Conservation (phyloP, 1,139 yeast species). For the Debaryomyces coudertii region DNA sequence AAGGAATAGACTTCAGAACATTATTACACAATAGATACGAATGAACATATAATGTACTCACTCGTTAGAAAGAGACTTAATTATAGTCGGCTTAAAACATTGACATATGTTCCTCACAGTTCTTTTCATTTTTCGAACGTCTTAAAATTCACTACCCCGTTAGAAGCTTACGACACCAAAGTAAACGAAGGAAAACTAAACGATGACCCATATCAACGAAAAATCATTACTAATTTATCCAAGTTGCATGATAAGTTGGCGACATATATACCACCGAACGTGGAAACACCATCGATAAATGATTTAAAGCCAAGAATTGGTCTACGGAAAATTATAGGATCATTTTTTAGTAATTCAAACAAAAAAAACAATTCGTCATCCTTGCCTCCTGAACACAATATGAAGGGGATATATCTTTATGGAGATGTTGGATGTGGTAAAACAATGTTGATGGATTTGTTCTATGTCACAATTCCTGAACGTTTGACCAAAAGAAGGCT, state of each 20-base stretch:
- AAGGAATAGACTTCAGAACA: not conserved
- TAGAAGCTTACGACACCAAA: constrained; percentile 61
- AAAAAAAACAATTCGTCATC: constrained; percentile 7
- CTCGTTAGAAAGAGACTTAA: not conserved
- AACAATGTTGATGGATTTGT: constrained; percentile 96
- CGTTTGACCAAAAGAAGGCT: constrained; percentile 77
- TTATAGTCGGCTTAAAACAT: constrained; percentile 2
- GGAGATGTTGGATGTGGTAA: constrained; percentile 99
- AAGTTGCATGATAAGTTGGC: constrained; percentile 51
- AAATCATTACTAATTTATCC: constrained; percentile 59
- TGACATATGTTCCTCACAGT: not conserved
- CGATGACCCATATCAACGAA: constrained; percentile 70
- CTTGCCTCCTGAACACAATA: constrained; percentile 23
- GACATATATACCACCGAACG: constrained; percentile 58
- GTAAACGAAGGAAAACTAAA: constrained; percentile 56
- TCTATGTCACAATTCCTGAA: constrained; percentile 77
- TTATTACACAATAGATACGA: not conserved
- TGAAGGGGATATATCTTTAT: constrained; percentile 85
- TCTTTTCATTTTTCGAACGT: constrained; percentile 2
- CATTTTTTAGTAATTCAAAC: constrained; percentile 30
- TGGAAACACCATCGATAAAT: constrained; percentile 50
- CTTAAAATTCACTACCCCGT: constrained; percentile 40
- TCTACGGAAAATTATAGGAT: constrained; percentile 39
- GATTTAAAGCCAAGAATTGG: constrained; percentile 54
- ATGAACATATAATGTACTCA: constrained; percentile 4